Percentiles rank a stretch among this genome's conserved stretches.
These are phyloP conservation scores for Stachybotrys chartarum DNA, from an alignment of 2,329 filamentous ascomycete species.

Conservation along the genomic window DNA sequence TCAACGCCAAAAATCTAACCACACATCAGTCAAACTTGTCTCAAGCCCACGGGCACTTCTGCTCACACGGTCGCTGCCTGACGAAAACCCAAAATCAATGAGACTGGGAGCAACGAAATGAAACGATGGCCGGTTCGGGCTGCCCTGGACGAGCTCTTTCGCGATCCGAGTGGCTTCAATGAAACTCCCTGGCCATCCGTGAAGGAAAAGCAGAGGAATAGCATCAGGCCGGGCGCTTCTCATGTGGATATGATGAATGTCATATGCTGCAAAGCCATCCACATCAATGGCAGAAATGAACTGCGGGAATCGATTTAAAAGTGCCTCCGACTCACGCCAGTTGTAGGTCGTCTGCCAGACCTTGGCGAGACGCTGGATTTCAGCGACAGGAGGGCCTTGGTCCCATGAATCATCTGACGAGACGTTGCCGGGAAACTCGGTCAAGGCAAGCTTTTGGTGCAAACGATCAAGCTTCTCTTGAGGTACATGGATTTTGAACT, in stretches of 20 bases:
- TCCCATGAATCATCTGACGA: background rate
- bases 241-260: slow-evolving; percentile 56
- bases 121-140: background rate
- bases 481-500: slow-evolving; percentile 18
- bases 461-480: slow-evolving; percentile 14
- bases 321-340: slow-evolving; percentile 48
- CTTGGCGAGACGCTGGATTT: slow-evolving; percentile 16
- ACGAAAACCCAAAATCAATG: slow-evolving; percentile 6
- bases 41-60: background rate
- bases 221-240: slow-evolving; percentile 38
- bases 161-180: slow-evolving; percentile 4
- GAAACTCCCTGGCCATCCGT: slow-evolving; percentile 8
- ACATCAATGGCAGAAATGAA: slow-evolving; percentile 41
- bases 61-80: background rate
- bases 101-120: slow-evolving; percentile 6
- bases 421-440: slow-evolving; percentile 7
- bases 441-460: slow-evolving; percentile 14
- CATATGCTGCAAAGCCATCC: slow-evolving; percentile 46
- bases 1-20: background rate
- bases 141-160: background rate
- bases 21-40: background rate
- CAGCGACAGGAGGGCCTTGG: slow-evolving; percentile 7
- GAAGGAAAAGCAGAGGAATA: slow-evolving; percentile 51
- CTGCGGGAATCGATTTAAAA: slow-evolving; percentile 50
- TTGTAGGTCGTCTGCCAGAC: slow-evolving; percentile 39